Evolutionary conservation across 495 filamentous ascomycete genomes (phyloP).

Genomic region (Tuber calosporum): DNA sequence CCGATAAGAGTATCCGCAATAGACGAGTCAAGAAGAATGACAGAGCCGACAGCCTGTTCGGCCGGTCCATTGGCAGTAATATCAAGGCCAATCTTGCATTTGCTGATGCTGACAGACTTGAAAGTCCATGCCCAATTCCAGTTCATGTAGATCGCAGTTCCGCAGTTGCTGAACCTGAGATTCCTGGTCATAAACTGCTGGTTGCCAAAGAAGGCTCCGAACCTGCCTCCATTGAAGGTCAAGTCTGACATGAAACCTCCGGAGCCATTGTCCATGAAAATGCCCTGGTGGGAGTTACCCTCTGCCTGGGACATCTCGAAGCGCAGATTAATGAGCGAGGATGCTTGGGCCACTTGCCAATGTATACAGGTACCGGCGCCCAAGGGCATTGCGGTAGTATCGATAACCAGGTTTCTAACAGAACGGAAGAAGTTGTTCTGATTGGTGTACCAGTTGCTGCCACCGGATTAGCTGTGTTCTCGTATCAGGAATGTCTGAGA

Average conservation of each 20-base stretch:
- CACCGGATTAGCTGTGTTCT: background rate
- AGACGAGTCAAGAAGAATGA: slow-evolving; percentile 71
- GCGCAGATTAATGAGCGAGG: slow-evolving; percentile 79
- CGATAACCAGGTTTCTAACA: slow-evolving; percentile 88
- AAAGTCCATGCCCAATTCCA: slow-evolving; percentile 93
- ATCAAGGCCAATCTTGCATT: slow-evolving; percentile 72
- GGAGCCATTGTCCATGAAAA: slow-evolving; percentile 96
- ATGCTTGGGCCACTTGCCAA: slow-evolving; percentile 97
- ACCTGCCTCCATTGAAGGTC: slow-evolving; percentile 77
- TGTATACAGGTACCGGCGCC: slow-evolving; percentile 72
- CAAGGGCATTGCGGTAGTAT: slow-evolving; percentile 63
- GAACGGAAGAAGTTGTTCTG: slow-evolving; percentile 99
- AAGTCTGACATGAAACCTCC: slow-evolving; percentile 85
- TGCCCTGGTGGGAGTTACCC: slow-evolving; percentile 73
- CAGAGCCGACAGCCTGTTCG: slow-evolving; percentile 67
- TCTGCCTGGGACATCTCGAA: slow-evolving; percentile 80
- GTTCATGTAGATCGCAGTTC: slow-evolving; percentile 73
- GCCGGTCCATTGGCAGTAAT: slow-evolving; percentile 59
- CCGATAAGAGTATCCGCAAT: slow-evolving; percentile 67
- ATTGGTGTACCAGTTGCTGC: slow-evolving; percentile 64
- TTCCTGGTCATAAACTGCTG: slow-evolving; percentile 95
- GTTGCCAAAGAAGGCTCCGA: slow-evolving; percentile 80
- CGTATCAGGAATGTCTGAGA: background rate
- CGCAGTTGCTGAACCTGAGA: slow-evolving; percentile 77
- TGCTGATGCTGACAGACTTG: slow-evolving; percentile 72